Percentiles rank a stretch among this genome's conserved stretches.
These are phyloP conservation scores for Lasiosphaeria ovina DNA, from an alignment of 495 filamentous ascomycete species.

Conservation along the genomic window DNA sequence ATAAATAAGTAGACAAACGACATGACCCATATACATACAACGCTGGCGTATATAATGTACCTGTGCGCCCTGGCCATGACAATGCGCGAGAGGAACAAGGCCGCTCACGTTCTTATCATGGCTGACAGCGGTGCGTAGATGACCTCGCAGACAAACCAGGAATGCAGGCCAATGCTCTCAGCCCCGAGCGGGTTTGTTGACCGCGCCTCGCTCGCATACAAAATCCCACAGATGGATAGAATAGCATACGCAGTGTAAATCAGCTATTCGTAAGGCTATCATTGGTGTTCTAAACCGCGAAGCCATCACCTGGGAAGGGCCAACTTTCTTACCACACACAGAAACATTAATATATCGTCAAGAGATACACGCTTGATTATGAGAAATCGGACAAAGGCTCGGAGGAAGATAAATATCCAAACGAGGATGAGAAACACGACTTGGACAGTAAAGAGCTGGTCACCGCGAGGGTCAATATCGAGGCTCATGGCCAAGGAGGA, in stretches of 20 bases:
- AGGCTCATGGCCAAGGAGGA: constrained; percentile 9
- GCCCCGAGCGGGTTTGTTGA: constrained; percentile 2
- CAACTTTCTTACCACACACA: constrained; percentile 24
- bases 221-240: constrained; percentile 22
- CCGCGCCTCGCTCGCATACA: constrained; percentile 5
- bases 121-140: constrained; percentile 37
- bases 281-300: not conserved
- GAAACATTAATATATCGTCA: constrained; percentile 32
- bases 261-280: constrained; percentile 11
- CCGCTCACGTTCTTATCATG: constrained; percentile 39
- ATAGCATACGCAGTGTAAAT: constrained; percentile 20
- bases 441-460: constrained; percentile 24
- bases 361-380: constrained; percentile 19
- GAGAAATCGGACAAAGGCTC: constrained; percentile 23
- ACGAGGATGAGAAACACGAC: constrained; percentile 25
- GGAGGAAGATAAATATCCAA: constrained; percentile 23
- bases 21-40: constrained; percentile 24
- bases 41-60: constrained; percentile 33
- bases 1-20: constrained; percentile 40
- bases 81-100: constrained; percentile 41
- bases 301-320: not conserved
- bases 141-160: constrained; percentile 34
- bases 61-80: constrained; percentile 29
- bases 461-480: constrained; percentile 25
- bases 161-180: constrained; percentile 19